Base-by-base conservation (phyloP, 495 filamentous ascomycete genomes). In the Aspergillus egyptiacus region DNA sequence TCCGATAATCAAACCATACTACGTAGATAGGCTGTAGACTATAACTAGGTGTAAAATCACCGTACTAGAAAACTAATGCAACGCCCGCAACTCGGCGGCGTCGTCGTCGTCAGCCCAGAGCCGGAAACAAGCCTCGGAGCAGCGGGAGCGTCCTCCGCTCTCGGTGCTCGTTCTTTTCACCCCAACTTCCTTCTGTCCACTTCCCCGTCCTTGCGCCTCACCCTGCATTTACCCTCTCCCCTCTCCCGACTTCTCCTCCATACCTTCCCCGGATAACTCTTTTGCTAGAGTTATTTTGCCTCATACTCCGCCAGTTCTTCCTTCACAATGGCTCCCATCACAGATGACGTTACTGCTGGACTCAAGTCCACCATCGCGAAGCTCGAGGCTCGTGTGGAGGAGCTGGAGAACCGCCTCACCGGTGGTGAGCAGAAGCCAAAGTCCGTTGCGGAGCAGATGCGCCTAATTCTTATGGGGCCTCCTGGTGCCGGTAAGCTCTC, bases 401-500 rank as follows among this genome's bases (percentile, higher is more conserved):
- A 87, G 42, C 73, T 96, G 47, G 91, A 96, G 69, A 61, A 68
- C 55, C 76, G 73, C 57, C 62, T 87, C 23, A 60, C 86, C 23
- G 67, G 74, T 39, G 71, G 79, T 64, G 74, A 69, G 34, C 63
- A 66, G 37, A 70, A 77, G 64, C 65, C 77, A 51, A 73, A 76
- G 57, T 66, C 66, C 14, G 27, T 71, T 25, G 56, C 65, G 13
- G 72, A 85, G 55, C 78, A 80, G 57, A 79, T 97, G 69, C 81
- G 93, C 70, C 94, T 97, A 83, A 89, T 99, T 59, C 73, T 99
- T 56, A 97, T 99, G 79, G 93, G 93, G 11, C 94, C 93, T 63
- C 93, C 93, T 39, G 93, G 93, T 65, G 93, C 93, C 68, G 93
- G 93, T 96, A 83, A n/a, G n/a, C n/a, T n/a, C n/a, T n/a, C n/a